Evolutionary conservation across 2,329 filamentous ascomycete genomes (phyloP), one percentile per base, ranked within the genome.

Genomic region (Alternaria tenuissima): DNA sequence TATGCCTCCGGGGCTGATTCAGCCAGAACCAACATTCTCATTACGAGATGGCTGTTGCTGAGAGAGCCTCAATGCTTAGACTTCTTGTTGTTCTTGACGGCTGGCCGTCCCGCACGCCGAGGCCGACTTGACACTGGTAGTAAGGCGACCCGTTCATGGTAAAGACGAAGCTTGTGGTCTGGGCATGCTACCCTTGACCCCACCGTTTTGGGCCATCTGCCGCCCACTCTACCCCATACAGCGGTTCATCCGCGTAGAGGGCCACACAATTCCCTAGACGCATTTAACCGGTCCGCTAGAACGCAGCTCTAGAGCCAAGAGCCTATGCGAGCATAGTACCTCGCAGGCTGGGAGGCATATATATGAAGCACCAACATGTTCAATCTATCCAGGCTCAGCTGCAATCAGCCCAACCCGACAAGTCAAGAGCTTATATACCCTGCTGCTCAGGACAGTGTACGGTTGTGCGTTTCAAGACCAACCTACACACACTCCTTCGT

Each of bases 241-340:
- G 66, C 59, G 59, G 42, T 49, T 65, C 56, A 64, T 52, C 64
- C 67, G 64, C 57, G 52, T 61, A 63, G 49, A 66, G 62, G 59
- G 59, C 61, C 65, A 68, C 63, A 65, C 48, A 26, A 65, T 54
- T 68, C 51, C 59, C 51, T 55, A 52, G 36, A 56, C 42, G 62
- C 44, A 73, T 69, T 74, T 76, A 75, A 46, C 72, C 73, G 73
- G 71, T 72, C 71, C 69, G 69, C 57, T 68, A 53, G 65, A 65
- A 70, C 70, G 67, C 62, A 59, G 30, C 32, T 53, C 61, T 70
- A 59, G 44, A 58, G 59, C 64, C 64, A 67, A 65, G 65, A 57
- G 52, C 48, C 58, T 63, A 48, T 59, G 59, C 47, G 34, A 64
- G 57, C 20, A 55, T 55, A 62, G 56, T 55, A 60, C 41, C 58